phyloP scores from a whole-genome alignment of 2,329 filamentous ascomycete genomes.

The Alternaria metachromatica region DNA sequence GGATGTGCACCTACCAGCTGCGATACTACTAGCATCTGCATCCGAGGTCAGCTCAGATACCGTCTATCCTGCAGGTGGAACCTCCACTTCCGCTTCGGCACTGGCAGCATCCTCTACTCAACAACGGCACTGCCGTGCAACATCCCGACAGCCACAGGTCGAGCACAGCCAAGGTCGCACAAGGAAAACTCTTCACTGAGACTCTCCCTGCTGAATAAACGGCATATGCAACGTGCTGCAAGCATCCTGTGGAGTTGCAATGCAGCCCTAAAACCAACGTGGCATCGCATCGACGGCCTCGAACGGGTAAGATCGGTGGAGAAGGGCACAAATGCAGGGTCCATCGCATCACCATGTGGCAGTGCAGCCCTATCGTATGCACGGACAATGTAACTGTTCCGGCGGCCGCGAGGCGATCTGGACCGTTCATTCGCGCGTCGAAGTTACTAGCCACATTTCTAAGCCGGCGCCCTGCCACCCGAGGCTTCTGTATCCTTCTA shows the following conservation, averaged over 20 bases:
- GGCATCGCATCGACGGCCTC: constrained; percentile 19
- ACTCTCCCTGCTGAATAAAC: constrained; percentile 9
- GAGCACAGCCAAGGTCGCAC: constrained; percentile 3
- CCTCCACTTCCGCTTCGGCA: constrained; percentile 4
- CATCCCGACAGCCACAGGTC: background rate
- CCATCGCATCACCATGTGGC: constrained; percentile 17
- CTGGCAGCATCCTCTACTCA: background rate
- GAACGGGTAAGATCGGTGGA: constrained; percentile 9
- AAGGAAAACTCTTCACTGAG: constrained; percentile 20
- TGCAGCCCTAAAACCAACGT: constrained; percentile 14
- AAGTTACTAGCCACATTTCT: constrained; percentile 32
- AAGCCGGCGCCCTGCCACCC: constrained; percentile 13
- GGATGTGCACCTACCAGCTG: constrained; percentile 2
- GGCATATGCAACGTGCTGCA: constrained; percentile 15
- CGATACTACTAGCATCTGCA: background rate
- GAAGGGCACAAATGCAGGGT: constrained; percentile 17
- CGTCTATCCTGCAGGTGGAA: constrained; percentile 13
- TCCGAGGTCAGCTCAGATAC: background rate
- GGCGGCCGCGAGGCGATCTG: constrained; percentile 23
- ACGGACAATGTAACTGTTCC: constrained; percentile 19
- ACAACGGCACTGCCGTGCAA: constrained; percentile 5
- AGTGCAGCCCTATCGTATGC: constrained; percentile 29
- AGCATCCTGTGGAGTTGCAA: constrained; percentile 8
- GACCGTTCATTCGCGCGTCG: constrained; percentile 13
- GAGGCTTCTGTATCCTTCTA: constrained; percentile 1